phyloP scores from a whole-genome alignment of 2,329 filamentous ascomycete species.

The Pseudogymnoascus sp. region DNA sequence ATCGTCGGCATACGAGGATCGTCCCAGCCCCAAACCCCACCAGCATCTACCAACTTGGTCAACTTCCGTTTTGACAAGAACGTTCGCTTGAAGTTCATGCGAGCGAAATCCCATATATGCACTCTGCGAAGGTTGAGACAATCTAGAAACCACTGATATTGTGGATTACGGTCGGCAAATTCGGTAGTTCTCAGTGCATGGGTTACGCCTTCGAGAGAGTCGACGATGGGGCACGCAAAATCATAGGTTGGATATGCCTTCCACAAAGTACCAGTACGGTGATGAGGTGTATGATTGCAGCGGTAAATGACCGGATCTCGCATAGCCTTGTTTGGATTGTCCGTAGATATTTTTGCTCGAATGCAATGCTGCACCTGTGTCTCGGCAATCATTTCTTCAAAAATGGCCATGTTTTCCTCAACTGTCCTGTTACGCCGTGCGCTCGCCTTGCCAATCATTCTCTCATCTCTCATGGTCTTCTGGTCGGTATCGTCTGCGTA shows the following conservation, averaged over 20 bases:
- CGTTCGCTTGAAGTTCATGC: conserved; percentile 76
- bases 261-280: conserved; percentile 71
- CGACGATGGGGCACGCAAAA: conserved; percentile 75
- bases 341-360: conserved; percentile 83
- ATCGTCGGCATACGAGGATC: conserved; percentile 83
- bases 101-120: conserved; percentile 77
- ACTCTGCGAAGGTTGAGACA: conserved; percentile 67
- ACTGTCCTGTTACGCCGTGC: conserved; percentile 67
- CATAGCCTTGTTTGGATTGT: conserved; percentile 92
- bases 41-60: conserved; percentile 70
- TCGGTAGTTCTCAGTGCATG: conserved; percentile 78
- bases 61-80: conserved; percentile 82
- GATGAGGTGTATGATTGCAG: conserved; percentile 68
- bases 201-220: conserved; percentile 73
- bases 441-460: conserved; percentile 76
- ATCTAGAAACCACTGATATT: conserved; percentile 80
- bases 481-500: conserved; percentile 93
- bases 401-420: conserved; percentile 77
- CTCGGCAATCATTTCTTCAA: conserved; percentile 89
- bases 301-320: conserved; percentile 96
- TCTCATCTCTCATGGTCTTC: conserved; percentile 77
- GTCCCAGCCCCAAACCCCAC: conserved; percentile 75
- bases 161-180: conserved; percentile 78
- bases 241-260: conserved; percentile 87
- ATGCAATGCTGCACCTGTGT: conserved; percentile 81